Evolutionary conservation across 2,329 filamentous ascomycete species (phyloP), one percentile per base, ranked within the genome.

Genomic region (Ascochyta rabiei): DNA sequence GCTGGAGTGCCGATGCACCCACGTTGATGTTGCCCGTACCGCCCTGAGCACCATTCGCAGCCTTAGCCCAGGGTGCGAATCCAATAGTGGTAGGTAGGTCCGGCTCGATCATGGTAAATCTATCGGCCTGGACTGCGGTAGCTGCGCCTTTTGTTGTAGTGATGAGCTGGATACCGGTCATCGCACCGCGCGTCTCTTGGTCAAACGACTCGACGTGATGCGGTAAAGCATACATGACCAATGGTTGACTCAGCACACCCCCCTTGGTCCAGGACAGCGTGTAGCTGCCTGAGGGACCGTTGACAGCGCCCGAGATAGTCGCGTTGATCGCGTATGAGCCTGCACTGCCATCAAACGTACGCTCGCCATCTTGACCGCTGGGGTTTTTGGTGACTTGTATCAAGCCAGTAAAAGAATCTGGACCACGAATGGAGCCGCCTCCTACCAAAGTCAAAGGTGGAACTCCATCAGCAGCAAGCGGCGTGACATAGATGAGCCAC

Each of bases 131-230:
- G 0, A 97, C 84, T 1, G 87, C 89, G 3, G 82, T 88, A 3
- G 89, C 89, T n/a, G 85, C 77, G 6, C 95, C 95, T 75, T 97
- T 98, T 28, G 91, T 96, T 0, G 91, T 90, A 1, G 92, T 95
- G 56, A 88, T 84, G 47, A 98, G 78, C 57, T 84, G 79, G 7
- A 96, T 74, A 13, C 79, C 70, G 7, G 77, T 83, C 26, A 73
- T 41, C 39, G 80, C 67, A 13, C 80, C 80, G 30, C 80, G 76
- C 2, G 85, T 86, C 4, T 74, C 73, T 2, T 73, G 61, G 62
- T 91, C 85, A 61, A 98, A 95, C 0, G 90, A 91, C 37, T 86
- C 80, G 1, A 90, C 73, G 60, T 98, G 95, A 74, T 99, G 95
- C 34, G 93, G 91, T 46, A 99, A 79, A 16, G 92, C 92, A 71